These are phyloP conservation scores for Monosporascus sp. DNA, from an alignment of 2,329 filamentous ascomycete genomes.

Conservation along the genomic window DNA sequence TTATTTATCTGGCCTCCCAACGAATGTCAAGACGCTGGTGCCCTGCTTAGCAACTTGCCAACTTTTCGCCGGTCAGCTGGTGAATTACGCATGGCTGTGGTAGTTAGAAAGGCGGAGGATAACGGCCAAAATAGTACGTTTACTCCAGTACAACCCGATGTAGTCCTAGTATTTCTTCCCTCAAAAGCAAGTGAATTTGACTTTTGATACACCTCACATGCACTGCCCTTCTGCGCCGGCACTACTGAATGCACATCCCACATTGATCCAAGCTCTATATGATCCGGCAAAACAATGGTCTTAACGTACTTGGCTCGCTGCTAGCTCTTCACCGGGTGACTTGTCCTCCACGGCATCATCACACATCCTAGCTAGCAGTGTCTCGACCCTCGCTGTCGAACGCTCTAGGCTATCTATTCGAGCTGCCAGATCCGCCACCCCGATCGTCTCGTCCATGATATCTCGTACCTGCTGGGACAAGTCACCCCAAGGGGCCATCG, in stretches of 20 bases:
- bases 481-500: conserved; percentile 47
- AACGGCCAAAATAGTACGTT: no score
- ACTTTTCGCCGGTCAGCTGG: no score
- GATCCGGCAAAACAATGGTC: conserved; percentile 15
- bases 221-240: background rate
- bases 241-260: background rate
- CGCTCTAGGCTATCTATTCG: conserved; percentile 47
- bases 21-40: no score
- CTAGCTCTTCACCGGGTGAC: conserved; percentile 14
- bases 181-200: background rate
- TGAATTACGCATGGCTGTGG: no score
- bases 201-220: no score
- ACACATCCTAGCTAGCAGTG: conserved; percentile 37
- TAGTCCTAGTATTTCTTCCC: background rate
- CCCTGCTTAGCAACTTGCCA: no score
- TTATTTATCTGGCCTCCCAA: no score
- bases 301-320: conserved; percentile 21
- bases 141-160: no score
- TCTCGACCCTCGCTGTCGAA: conserved; percentile 42
- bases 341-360: conserved; percentile 12
- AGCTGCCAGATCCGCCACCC: conserved; percentile 36
- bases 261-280: background rate
- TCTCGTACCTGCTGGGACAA: conserved; percentile 45
- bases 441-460: conserved; percentile 42
- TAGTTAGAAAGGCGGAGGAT: no score